Evolutionary conservation across 106 monocot genomes (phyloP), one percentile per base, ranked within the genome.

Genomic region (Allium sativum): DNA sequence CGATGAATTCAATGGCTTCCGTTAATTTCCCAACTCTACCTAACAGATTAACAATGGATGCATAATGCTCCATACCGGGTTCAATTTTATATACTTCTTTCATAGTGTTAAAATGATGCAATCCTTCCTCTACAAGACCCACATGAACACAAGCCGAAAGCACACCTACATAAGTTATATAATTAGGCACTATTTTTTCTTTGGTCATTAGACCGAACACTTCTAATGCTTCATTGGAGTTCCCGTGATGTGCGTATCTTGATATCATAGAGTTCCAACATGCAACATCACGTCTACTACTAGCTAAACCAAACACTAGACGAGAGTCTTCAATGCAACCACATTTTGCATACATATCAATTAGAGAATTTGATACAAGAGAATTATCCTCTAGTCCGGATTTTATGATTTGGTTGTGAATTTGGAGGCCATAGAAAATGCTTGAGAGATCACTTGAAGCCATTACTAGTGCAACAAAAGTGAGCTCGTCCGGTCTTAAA

Each of bases 241-340:
- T 44, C 50, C 95, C 95, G 67, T 96, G 89, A 31, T 84, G 81
- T 44, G 91, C 86, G 65, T 70, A 87, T 41, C 74, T 87, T 40
- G 87, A 84, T 55, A 96, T 96, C 84, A 96, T 87, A 1, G 87
- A 82, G 63, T 96, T 96, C 90, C 91, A 96, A 69, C 87, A 91
- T 11, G 78, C 77, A 55, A 72, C 45, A 55, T 96, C 95, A 31
- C 31, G 5, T 40, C 66, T 76, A 19, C 62, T 62, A 57, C 41
- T 6, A 8, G 58, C 64, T 2, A 22, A 61, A 16, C 51, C 40
- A 59, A 95, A 95, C 42, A 96, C 42, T 13, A 59, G 4, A 21
- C 76, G 62, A n/a, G 87, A 74, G 42, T 96, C 96, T 57, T 54
- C 56, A 12, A 96, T 81, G 42, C 56, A 72, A 12, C 96, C 96